Evolutionary conservation across 73 alveolate species (phyloP).

Genomic region (Paramecium pentaurelia): DNA sequence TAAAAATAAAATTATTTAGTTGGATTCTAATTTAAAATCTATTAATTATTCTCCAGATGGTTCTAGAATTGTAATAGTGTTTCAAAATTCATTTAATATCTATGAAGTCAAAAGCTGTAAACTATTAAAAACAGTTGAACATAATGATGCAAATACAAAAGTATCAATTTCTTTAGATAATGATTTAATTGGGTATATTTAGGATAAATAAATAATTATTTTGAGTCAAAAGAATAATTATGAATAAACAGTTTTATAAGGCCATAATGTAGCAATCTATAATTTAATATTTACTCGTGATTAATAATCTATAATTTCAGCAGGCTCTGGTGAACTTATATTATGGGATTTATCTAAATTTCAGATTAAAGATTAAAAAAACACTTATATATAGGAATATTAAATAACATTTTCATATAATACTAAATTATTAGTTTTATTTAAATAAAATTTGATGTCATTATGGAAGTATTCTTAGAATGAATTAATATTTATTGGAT

Average conservation of each 20-base stretch:
- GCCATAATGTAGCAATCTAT: neutral
- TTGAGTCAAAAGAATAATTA: neutral
- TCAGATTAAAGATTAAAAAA: neutral
- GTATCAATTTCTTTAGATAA: no score
- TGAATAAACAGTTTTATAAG: neutral
- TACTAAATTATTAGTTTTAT: neutral
- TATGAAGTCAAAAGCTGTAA: no score
- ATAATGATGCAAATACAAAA: no score
- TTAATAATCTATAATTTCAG: neutral
- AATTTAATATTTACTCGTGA: neutral
- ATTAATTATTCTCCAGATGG: no score
- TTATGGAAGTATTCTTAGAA: neutral
- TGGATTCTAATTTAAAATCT: no score
- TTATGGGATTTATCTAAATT: neutral
- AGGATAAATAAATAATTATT: no score
- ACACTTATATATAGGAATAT: neutral
- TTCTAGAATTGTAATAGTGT: no score
- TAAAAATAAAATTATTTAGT: no score
- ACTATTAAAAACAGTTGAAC: no score
- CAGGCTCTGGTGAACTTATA: neutral
- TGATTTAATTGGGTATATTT: no score
- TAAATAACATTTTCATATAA: neutral
- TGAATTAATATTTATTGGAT: neutral
- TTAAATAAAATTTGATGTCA: neutral
- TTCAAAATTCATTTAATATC: no score